phyloP scores from a whole-genome alignment of 2,329 filamentous ascomycete species.

The Whalleya microplaca region DNA sequence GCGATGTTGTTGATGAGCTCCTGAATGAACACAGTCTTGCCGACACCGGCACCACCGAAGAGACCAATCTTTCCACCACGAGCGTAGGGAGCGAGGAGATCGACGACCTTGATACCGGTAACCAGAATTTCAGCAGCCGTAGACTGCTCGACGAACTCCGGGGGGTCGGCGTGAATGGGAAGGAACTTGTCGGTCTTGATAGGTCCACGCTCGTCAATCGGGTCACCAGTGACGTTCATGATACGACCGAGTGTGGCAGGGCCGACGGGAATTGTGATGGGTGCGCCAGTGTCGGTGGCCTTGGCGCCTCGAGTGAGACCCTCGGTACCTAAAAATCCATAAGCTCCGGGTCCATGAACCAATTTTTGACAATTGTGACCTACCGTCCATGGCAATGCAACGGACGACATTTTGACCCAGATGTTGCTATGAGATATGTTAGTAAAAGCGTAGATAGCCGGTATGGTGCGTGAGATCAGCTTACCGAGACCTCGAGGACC shows the following conservation, averaged over 20 bases:
- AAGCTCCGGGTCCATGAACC: constrained; percentile 16
- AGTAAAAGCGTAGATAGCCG: constrained; percentile 41
- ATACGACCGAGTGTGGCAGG: constrained; percentile 94
- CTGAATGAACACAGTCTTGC: constrained; percentile 99
- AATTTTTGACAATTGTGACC: constrained; percentile 40
- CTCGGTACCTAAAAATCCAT: constrained; percentile 77
- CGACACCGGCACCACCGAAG: constrained; percentile 99
- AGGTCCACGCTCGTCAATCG: constrained; percentile 98
- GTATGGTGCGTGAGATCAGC: constrained; percentile 28
- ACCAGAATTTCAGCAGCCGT: constrained; percentile 95
- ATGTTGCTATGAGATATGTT: constrained; percentile 75
- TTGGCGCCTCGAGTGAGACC: constrained; percentile 94
- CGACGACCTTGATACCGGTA: constrained; percentile 99
- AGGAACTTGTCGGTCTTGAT: constrained; percentile 89
- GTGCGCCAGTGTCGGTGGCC: constrained; percentile 85
- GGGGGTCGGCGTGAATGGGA: constrained; percentile 94
- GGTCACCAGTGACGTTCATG: constrained; percentile 99
- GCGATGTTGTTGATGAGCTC: constrained; percentile 99
- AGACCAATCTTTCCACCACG: constrained; percentile 99
- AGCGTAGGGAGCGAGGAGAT: constrained; percentile 97
- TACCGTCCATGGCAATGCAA: constrained; percentile 99
- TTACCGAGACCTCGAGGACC: constrained; percentile 93
- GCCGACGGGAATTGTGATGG: constrained; percentile 97
- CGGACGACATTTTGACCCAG: constrained; percentile 98
- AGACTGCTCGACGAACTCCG: constrained; percentile 92